Percentiles rank a stretch among this genome's conserved stretches.
Evolutionary conservation across 257 asterid species (phyloP).

Genomic region (Misopates orontium): DNA sequence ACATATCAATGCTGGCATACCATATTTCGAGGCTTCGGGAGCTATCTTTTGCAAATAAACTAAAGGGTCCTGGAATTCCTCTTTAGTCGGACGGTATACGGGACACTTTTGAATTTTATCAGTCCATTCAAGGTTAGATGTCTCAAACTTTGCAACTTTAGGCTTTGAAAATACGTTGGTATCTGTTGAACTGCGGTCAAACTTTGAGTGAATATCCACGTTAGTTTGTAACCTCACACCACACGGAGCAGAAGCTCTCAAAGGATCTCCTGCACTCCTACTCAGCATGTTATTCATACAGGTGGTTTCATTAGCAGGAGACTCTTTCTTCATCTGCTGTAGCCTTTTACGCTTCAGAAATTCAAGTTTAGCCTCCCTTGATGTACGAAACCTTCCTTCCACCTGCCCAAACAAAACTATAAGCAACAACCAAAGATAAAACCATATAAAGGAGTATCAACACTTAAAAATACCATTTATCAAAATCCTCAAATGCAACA

Average conservation of each 20-base stretch:
- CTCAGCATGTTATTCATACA: constrained; percentile 47
- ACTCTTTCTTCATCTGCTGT: constrained; percentile 64
- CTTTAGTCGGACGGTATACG: constrained; percentile 71
- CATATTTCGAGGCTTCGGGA: constrained; percentile 93
- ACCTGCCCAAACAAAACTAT: constrained; percentile 54
- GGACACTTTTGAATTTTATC: constrained; percentile 86
- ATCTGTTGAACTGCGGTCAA: constrained; percentile 45
- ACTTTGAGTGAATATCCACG: constrained; percentile 39
- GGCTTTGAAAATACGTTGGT: constrained; percentile 60
- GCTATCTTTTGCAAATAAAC: constrained; percentile 89
- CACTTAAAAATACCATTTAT: too few relatives aligned
- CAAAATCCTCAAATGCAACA: constrained; percentile 3
- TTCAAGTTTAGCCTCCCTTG: constrained; percentile 82
- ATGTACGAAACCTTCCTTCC: constrained; percentile 74
- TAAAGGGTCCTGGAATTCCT: constrained; percentile 93
- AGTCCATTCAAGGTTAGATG: constrained; percentile 77
- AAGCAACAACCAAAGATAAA: constrained; percentile 11
- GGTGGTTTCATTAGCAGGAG: constrained; percentile 41
- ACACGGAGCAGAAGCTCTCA: constrained; percentile 73
- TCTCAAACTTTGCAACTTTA: constrained; percentile 71
- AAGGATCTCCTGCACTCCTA: constrained; percentile 81
- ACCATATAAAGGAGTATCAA: not conserved
- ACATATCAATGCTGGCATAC: constrained; percentile 37
- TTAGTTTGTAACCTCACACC: constrained; percentile 64
- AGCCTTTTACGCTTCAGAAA: constrained; percentile 83